phyloP scores from a whole-genome alignment of 2,329 filamentous ascomycete species.

The Purpureocillium lavendulum region DNA sequence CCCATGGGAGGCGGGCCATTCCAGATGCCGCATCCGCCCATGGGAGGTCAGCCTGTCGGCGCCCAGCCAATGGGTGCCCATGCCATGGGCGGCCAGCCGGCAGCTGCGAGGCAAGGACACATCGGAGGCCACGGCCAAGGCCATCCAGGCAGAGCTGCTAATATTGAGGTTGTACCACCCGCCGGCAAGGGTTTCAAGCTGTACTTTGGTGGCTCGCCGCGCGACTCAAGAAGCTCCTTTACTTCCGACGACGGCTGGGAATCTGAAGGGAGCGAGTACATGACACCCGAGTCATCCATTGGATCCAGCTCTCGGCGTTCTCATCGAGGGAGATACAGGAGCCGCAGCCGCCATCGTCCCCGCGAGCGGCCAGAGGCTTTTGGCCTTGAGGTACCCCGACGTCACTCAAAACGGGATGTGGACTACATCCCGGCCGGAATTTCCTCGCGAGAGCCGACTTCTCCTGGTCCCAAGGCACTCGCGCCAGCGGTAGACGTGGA shows the following conservation, averaged over 20 bases:
- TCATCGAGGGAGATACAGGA: slow-evolving; percentile 7
- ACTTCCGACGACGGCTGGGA: slow-evolving; percentile 4
- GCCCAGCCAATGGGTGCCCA: no score
- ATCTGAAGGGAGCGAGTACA: slow-evolving; percentile 6
- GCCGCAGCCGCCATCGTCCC: slow-evolving; percentile 6
- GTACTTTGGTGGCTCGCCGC: neutral
- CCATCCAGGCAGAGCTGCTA: neutral
- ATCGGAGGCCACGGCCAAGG: neutral
- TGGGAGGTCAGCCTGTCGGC: no score
- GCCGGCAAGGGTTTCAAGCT: neutral
- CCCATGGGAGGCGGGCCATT: no score
- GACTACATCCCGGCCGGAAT: neutral
- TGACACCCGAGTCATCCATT: slow-evolving; percentile 12
- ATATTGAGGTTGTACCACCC: neutral
- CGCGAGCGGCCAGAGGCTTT: slow-evolving; percentile 8
- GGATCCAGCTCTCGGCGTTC: slow-evolving; percentile 6
- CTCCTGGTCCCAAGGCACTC: neutral
- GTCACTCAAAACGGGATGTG: slow-evolving; percentile 1
- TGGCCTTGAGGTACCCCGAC: slow-evolving; percentile 3
- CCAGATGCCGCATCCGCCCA: no score
- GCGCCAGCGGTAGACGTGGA: neutral
- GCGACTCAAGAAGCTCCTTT: slow-evolving; percentile 10
- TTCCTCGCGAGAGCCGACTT: neutral
- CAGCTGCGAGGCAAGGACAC: neutral
- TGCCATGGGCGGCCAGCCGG: no score